Percentiles rank a stretch among this genome's conserved stretches.
These are phyloP conservation scores for Fusarium sp. DNA, from an alignment of 2,329 filamentous ascomycete species.

Conservation along the genomic window DNA sequence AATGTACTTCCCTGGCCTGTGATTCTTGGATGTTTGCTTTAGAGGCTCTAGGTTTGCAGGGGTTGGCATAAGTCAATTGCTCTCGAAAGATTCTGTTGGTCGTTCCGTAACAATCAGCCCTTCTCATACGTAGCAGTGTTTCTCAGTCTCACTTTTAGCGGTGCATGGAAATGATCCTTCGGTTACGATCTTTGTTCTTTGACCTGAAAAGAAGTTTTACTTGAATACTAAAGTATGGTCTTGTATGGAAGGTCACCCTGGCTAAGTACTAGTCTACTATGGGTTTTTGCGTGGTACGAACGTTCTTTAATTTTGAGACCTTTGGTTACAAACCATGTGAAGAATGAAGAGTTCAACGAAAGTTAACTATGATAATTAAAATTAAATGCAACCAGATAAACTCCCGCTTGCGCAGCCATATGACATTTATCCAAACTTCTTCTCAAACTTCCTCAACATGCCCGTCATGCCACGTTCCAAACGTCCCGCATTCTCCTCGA, in stretches of 20 bases:
- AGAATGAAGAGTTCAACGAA: not conserved
- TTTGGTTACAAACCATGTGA: not conserved
- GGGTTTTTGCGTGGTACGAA: not conserved
- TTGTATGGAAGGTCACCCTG: not conserved
- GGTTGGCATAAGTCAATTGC: not conserved
- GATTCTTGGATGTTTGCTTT: not conserved
- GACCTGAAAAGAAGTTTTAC: not conserved
- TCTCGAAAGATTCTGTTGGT: not conserved
- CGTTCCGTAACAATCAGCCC: not conserved
- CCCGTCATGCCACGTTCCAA: slow-evolving; percentile 77
- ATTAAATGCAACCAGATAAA: slow-evolving; percentile 17
- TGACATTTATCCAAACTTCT: slow-evolving; percentile 69
- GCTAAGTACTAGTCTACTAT: not conserved
- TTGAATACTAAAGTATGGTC: not conserved
- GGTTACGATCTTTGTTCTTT: not conserved
- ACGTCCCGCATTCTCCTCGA: slow-evolving; percentile 74
- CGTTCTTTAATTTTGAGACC: not conserved
- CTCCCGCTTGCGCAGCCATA: slow-evolving; percentile 16
- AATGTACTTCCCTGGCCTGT: not conserved
- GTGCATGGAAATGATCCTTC: not conserved
- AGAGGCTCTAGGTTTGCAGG: not conserved
- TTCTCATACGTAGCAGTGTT: not conserved
- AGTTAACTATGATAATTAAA: slow-evolving; percentile 23
- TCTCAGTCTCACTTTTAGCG: not conserved
- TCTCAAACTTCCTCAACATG: slow-evolving; percentile 83